phyloP scores from a whole-genome alignment of 176 grass and related monocot genomes.

The Aegilops umbellulata region DNA sequence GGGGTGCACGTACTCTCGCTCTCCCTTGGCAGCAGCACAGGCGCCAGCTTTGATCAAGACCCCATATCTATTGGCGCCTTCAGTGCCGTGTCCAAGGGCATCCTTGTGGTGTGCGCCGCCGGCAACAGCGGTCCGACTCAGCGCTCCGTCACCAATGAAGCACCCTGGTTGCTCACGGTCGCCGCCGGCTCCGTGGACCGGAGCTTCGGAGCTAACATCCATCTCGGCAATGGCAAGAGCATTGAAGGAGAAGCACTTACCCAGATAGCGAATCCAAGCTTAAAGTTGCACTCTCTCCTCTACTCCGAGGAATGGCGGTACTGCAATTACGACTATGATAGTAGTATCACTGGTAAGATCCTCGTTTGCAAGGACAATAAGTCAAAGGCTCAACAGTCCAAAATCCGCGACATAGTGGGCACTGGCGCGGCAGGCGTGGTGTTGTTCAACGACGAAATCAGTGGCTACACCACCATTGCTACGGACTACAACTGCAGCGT shows the following conservation, averaged over 20 bases:
- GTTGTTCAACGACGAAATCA: neutral
- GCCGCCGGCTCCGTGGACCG: neutral
- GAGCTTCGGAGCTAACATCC: neutral
- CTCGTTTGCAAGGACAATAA: neutral
- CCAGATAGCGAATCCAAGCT: neutral
- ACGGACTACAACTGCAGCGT: neutral
- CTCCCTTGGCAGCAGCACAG: neutral
- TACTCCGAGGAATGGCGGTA: neutral
- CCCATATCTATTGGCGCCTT: slow-evolving; percentile 25
- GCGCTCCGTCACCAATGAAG: slow-evolving; percentile 28
- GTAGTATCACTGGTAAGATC: slow-evolving; percentile 14
- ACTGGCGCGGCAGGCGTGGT: slow-evolving; percentile 5
- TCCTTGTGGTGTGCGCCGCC: neutral
- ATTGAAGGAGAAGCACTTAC: slow-evolving; percentile 13
- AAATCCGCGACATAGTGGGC: neutral
- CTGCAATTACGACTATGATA: neutral
- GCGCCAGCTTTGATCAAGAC: neutral
- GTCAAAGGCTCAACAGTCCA: neutral
- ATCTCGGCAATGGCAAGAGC: neutral
- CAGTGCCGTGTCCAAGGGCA: slow-evolving; percentile 13
- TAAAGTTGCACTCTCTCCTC: neutral
- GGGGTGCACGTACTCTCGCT: slow-evolving; percentile 62
- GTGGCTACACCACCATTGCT: neutral
- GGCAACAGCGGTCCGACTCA: neutral
- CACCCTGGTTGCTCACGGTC: slow-evolving; percentile 55